phyloP scores from a whole-genome alignment of 2,329 filamentous ascomycete species.

The Xylaria hypoxylon region DNA sequence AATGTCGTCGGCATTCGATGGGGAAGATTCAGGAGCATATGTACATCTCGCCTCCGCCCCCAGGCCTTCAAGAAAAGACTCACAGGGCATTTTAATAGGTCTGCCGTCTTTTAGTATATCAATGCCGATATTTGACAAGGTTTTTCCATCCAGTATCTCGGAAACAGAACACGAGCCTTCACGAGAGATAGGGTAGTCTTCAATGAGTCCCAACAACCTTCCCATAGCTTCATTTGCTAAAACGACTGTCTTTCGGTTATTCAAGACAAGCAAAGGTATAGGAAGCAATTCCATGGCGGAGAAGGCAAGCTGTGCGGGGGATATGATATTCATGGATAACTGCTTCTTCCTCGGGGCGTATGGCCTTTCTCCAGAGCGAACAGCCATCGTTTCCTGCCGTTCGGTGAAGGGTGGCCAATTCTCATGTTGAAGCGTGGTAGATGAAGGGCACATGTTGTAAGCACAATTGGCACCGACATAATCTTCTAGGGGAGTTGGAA shows the following conservation, averaged over 20 bases:
- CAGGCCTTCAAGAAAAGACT: neutral
- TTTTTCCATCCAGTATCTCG: neutral
- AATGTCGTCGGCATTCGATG: neutral
- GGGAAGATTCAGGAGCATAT: too few species aligned
- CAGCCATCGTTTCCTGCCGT: neutral
- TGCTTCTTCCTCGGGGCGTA: neutral
- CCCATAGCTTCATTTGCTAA: neutral
- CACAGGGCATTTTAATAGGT: neutral
- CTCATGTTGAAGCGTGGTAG: neutral
- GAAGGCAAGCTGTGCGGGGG: constrained; percentile 2
- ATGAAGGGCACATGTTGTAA: neutral
- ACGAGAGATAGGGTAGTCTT: neutral
- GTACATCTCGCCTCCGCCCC: neutral
- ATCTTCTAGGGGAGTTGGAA: neutral
- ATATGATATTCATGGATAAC: neutral
- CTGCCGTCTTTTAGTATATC: neutral
- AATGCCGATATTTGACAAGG: neutral
- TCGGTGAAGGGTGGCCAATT: neutral
- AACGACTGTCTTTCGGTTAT: neutral
- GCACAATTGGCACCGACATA: neutral
- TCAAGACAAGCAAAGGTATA: neutral
- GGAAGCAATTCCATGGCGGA: constrained; percentile 1
- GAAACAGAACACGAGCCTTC: neutral
- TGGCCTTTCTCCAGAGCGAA: neutral
- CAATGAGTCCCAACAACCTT: constrained; percentile 5